Evolutionary conservation across 2,329 filamentous ascomycete species (phyloP), one percentile per base, ranked within the genome.

Genomic region (Diaporthe sp.): DNA sequence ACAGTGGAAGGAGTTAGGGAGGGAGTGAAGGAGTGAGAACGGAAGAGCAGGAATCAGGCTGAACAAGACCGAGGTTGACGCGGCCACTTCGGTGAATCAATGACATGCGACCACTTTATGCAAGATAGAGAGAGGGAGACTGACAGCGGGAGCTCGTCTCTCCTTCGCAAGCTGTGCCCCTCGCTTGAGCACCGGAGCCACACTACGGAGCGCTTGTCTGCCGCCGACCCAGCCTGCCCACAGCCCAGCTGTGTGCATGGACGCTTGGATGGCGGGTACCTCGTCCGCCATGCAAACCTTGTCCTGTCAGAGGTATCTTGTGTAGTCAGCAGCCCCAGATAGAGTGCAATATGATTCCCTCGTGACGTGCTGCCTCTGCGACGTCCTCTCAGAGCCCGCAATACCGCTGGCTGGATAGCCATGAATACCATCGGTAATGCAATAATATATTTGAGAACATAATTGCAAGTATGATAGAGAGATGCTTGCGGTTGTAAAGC

Each of bases 71-170:
- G 65, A 31, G 65, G 65, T 28, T n/a, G 49, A 68, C 34, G 65
- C 49, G 49, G 49, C 65, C 65, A 28, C 65, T 19, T 69, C 49
- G 65, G 65, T 53, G 65, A 69, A 69, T 69, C 65, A 42, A 55
- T 55, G 65, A 69, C 65, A 55, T 69, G 65, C 65, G 65, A 28
- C 49, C 49, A 69, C 46, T 55, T 69, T 69, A 69, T 69, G 65
- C 65, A 55, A 28, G 49, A 69, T 42, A 28, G 31, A 53, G 46
- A 37, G 49, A 55, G 49, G 49, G 31, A 55, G 46, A 53, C 31
- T 4, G 53, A 46, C 61, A 31, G 19, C 22, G 5, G 37, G 37
- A 39, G 25, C 25, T 25, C 25, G 25, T 13, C 25, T 44, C 39
- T 44, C 25, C 15, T 15, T 55, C 46, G 5, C 6, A 42, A 55